Conservation (phyloP, 2,329 filamentous ascomycete genomes). For the Aureobasidium sp. region DNA sequence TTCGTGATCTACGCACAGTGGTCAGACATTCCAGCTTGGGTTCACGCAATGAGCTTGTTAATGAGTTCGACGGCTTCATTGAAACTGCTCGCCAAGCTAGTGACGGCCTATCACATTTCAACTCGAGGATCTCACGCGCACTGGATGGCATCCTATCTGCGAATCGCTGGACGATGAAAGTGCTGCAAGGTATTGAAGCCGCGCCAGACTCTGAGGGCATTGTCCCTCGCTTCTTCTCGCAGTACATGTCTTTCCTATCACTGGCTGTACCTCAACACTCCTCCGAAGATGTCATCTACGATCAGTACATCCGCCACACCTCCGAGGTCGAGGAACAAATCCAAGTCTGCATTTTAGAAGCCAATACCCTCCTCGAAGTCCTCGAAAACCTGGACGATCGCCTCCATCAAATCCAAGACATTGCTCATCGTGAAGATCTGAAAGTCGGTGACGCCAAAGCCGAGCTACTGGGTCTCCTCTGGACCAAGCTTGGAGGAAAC, state of each 20-base stretch:
- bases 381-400: slow-evolving; percentile 75
- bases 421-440: slow-evolving; percentile 70
- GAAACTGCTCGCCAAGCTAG: slow-evolving; percentile 71
- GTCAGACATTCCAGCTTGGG: slow-evolving; percentile 76
- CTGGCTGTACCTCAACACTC: slow-evolving; percentile 61
- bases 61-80: slow-evolving; percentile 82
- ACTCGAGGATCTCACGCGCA: slow-evolving; percentile 76
- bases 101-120: slow-evolving; percentile 76
- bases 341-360: slow-evolving; percentile 71
- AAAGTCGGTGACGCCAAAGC: slow-evolving; percentile 66
- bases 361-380: slow-evolving; percentile 70
- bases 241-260: slow-evolving; percentile 53
- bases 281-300: slow-evolving; percentile 69
- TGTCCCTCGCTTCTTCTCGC: slow-evolving; percentile 46
- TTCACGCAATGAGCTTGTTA: slow-evolving; percentile 73
- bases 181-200: slow-evolving; percentile 67
- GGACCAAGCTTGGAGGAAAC: slow-evolving; percentile 80
- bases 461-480: slow-evolving; percentile 74
- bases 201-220: slow-evolving; percentile 44
- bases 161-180: slow-evolving; percentile 78
- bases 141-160: slow-evolving; percentile 80
- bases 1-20: slow-evolving; percentile 77
- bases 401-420: slow-evolving; percentile 73
- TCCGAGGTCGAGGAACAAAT: slow-evolving; percentile 76
- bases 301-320: slow-evolving; percentile 81